Evolutionary conservation across 176 grass and related monocot genomes (phyloP).

Genomic region (Eragrostis nindensis): DNA sequence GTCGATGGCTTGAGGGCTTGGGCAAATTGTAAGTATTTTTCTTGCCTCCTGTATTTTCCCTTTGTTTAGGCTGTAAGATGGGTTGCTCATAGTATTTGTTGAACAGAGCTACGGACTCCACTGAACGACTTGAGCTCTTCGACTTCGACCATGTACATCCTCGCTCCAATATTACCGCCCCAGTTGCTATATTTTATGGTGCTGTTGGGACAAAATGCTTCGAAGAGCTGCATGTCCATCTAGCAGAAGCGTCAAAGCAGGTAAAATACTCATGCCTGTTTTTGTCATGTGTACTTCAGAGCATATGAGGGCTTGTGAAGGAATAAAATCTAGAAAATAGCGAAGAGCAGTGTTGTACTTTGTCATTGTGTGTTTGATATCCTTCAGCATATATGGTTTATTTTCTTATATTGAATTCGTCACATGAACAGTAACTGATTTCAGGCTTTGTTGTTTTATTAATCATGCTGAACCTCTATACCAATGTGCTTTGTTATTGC

Average conservation of each 20-base stretch:
- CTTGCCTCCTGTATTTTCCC: constrained; percentile 3
- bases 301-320: neutral
- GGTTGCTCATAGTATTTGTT: constrained; percentile 43
- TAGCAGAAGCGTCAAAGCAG: constrained; percentile 82
- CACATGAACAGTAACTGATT: constrained; percentile 4
- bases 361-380: constrained; percentile 20
- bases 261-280: constrained; percentile 44
- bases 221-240: constrained; percentile 75
- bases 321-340: constrained; percentile 16
- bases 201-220: constrained; percentile 97
- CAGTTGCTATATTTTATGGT: constrained; percentile 84
- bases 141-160: constrained; percentile 92
- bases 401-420: constrained; percentile 20
- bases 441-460: constrained; percentile 31
- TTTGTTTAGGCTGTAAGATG: constrained; percentile 37
- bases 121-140: constrained; percentile 81
- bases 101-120: constrained; percentile 57
- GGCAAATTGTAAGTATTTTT: constrained; percentile 56
- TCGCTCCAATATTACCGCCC: constrained; percentile 57
- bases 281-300: constrained; percentile 17
- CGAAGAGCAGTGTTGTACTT: constrained; percentile 1
- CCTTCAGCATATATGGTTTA: constrained; percentile 14
- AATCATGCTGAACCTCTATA: constrained; percentile 17
- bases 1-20: constrained; percentile 67
- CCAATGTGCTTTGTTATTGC: constrained; percentile 20